phyloP scores from a whole-genome alignment of 1,139 yeast genomes.

The Wickerhamiella pararugosa region DNA sequence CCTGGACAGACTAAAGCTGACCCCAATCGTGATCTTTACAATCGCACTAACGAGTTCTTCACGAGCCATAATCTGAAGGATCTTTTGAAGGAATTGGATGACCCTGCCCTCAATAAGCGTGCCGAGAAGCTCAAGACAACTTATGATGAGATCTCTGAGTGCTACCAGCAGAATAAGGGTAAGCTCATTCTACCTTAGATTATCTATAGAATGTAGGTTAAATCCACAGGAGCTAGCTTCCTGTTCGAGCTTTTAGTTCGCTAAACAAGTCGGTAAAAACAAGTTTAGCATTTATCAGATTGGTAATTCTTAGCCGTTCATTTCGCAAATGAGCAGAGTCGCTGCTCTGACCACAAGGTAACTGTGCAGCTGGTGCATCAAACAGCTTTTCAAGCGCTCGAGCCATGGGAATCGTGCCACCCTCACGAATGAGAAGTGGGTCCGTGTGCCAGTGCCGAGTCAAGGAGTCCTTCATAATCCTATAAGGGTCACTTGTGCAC shows the following conservation, averaged over 20 bases:
- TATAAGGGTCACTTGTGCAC: slow-evolving; percentile 57
- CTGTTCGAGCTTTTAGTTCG: no score
- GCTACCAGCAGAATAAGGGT: slow-evolving; percentile 10
- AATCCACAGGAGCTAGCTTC: neutral
- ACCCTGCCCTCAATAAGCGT: slow-evolving; percentile 7
- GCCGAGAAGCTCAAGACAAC: slow-evolving; percentile 3
- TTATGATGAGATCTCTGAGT: slow-evolving; percentile 9
- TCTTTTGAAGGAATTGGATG: slow-evolving; percentile 4
- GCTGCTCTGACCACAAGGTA: slow-evolving; percentile 91
- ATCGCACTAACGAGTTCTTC: slow-evolving; percentile 14
- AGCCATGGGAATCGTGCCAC: slow-evolving; percentile 90
- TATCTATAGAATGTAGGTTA: neutral
- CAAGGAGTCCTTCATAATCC: slow-evolving; percentile 45
- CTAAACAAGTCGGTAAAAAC: slow-evolving; percentile 32
- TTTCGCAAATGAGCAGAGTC: slow-evolving; percentile 89
- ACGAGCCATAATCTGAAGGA: slow-evolving; percentile 8
- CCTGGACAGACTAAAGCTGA: slow-evolving; percentile 7
- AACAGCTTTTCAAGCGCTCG: slow-evolving; percentile 71
- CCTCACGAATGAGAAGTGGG: slow-evolving; percentile 83
- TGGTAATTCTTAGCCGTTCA: slow-evolving; percentile 67
- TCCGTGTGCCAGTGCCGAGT: slow-evolving; percentile 38
- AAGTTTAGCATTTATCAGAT: slow-evolving; percentile 57
- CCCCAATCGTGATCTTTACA: slow-evolving; percentile 12
- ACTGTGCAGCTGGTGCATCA: slow-evolving; percentile 80
- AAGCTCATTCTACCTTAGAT: slow-evolving; percentile 1